phyloP scores from a whole-genome alignment of 257 asterid genomes.

The Thymus mandschuricus region DNA sequence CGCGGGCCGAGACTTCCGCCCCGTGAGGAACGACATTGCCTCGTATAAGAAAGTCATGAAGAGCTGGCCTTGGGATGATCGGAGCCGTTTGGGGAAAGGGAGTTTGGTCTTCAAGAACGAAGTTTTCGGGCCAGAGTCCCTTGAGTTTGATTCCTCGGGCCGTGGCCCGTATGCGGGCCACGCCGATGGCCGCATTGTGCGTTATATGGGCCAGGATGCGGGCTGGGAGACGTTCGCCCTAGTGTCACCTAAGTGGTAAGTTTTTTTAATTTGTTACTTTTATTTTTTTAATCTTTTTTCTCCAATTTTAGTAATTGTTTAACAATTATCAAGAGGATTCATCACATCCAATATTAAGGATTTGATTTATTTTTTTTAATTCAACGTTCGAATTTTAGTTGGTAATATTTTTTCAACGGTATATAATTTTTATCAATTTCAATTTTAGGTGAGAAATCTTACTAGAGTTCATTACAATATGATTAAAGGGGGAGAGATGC shows the following conservation, averaged over 20 bases:
- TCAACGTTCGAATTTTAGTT: too few relatives aligned
- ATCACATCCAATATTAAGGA: too few relatives aligned
- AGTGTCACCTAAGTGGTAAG: slow-evolving; percentile 73
- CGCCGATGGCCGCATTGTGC: slow-evolving; percentile 87
- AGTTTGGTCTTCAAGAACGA: slow-evolving; percentile 64
- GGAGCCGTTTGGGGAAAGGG: slow-evolving; percentile 68
- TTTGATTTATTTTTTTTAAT: too few relatives aligned
- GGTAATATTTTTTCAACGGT: too few relatives aligned
- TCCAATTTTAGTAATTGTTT: too few relatives aligned
- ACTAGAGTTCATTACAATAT: too few relatives aligned
- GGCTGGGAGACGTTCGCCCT: slow-evolving; percentile 94
- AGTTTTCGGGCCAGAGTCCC: slow-evolving; percentile 82
- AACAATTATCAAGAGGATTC: too few relatives aligned
- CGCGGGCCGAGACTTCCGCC: slow-evolving; percentile 70
- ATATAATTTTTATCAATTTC: too few relatives aligned
- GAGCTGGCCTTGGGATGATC: slow-evolving; percentile 71
- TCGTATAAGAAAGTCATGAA: slow-evolving; percentile 66
- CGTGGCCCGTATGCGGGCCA: slow-evolving; percentile 87
- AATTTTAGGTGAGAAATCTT: too few relatives aligned
- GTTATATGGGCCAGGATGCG: slow-evolving; percentile 74
- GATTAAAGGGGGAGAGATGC: too few relatives aligned
- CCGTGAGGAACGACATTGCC: slow-evolving; percentile 73
- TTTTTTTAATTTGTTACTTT: too few relatives aligned
- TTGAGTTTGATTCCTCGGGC: slow-evolving; percentile 75
- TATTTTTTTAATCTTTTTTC: too few relatives aligned